A percentile compares a stretch with the other conserved stretches of the same genome.
Conservation (phyloP, 257 asterid genomes). For the Solanum pinnatisectum region DNA sequence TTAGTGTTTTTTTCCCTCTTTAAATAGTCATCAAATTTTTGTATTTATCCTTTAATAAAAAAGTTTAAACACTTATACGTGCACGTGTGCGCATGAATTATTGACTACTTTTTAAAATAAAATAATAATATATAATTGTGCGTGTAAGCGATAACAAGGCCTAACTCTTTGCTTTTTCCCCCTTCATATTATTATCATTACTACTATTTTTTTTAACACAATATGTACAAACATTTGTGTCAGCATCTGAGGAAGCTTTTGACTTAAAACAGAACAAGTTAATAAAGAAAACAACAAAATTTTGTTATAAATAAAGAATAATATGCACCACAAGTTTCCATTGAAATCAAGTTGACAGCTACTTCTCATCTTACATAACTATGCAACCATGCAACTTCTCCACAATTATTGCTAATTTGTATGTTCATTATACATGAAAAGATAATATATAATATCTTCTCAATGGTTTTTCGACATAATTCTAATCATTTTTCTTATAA, state of each 20-base stretch:
- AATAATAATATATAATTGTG: background rate
- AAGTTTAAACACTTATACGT: background rate
- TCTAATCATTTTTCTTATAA: background rate
- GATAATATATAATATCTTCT: background rate
- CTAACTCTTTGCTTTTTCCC: background rate
- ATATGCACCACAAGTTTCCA: background rate
- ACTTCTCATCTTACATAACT: background rate
- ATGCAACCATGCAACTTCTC: slow-evolving; percentile 1
- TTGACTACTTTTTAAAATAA: slow-evolving; percentile 3
- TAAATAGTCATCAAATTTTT: background rate
- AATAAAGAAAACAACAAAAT: background rate
- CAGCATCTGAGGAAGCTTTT: slow-evolving; percentile 15
- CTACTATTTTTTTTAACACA: slow-evolving; percentile 2
- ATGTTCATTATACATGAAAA: background rate
- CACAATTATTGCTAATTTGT: background rate
- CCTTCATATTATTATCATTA: background rate
- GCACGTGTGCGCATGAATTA: slow-evolving; percentile 23
- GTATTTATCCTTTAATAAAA: slow-evolving; percentile 3
- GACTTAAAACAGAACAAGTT: slow-evolving; percentile 9
- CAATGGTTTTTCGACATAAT: background rate
- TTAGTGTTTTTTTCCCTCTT: background rate
- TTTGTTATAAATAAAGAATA: background rate
- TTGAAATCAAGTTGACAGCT: background rate
- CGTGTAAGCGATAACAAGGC: slow-evolving; percentile 7
- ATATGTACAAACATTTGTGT: slow-evolving; percentile 20